Conservation (phyloP, 1,139 yeast genomes). For the Taphrina sp. region DNA sequence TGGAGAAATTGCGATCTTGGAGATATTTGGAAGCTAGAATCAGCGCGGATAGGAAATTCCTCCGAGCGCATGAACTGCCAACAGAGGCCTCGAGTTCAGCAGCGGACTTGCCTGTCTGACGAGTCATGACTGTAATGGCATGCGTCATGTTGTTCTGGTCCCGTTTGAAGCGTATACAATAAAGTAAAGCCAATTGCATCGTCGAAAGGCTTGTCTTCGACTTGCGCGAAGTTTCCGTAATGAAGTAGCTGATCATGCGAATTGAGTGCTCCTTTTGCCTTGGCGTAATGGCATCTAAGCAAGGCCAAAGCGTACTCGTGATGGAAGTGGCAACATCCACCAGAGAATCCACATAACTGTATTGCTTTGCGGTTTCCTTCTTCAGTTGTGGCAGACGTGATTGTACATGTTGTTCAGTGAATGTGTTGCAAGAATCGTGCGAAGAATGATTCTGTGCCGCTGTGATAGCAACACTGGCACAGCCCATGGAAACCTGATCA, state of each 20-base stretch:
- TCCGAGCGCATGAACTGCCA: conserved; percentile 54
- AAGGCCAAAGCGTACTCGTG: conserved; percentile 46
- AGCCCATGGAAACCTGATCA: no score
- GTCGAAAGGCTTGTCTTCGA: conserved; percentile 66
- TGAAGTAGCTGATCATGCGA: conserved; percentile 48
- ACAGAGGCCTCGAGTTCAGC: conserved; percentile 4
- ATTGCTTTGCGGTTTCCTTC: conserved; percentile 18
- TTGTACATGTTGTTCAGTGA: no score
- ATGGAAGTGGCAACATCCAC: conserved; percentile 45
- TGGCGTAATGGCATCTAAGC: conserved; percentile 34
- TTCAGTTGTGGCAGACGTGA: conserved; percentile 6
- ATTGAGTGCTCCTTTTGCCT: conserved; percentile 27
- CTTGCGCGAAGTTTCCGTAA: conserved; percentile 65
- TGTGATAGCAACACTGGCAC: no score
- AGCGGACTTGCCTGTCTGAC: conserved; percentile 11
- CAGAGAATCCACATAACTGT: conserved; percentile 34
- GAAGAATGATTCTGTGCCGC: no score
- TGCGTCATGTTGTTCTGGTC: conserved; percentile 33
- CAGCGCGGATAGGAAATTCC: conserved; percentile 63
- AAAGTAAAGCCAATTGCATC: conserved; percentile 65
- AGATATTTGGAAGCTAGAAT: conserved; percentile 70
- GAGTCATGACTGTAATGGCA: neutral
- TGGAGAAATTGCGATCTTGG: conserved; percentile 69
- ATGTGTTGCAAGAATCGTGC: no score
- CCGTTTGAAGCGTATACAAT: conserved; percentile 47